These are phyloP conservation scores for Isabelozyma rhagii DNA, from an alignment of 805 yeast species.

Conservation along the genomic window DNA sequence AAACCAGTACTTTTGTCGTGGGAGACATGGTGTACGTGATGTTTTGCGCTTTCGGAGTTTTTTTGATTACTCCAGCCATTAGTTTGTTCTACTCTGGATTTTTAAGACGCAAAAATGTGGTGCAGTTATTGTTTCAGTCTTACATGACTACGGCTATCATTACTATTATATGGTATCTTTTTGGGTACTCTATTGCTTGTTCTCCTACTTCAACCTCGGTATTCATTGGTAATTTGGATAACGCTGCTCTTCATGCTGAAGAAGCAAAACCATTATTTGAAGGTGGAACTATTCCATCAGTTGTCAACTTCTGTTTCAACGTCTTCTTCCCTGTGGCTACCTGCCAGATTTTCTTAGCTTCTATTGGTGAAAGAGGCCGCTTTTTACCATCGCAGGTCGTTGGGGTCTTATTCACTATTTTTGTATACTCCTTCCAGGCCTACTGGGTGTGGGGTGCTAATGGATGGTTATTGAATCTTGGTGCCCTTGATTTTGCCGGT, in stretches of 20 bases:
- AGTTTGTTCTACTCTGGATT: slow-evolving; percentile 45
- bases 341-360: slow-evolving; percentile 45
- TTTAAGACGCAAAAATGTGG: slow-evolving; percentile 38
- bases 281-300: slow-evolving; percentile 49
- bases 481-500: slow-evolving; percentile 48
- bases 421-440: slow-evolving; percentile 45
- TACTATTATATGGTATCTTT: slow-evolving; percentile 42
- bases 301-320: slow-evolving; percentile 42
- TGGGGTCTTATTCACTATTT: slow-evolving; percentile 38
- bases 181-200: slow-evolving; percentile 44
- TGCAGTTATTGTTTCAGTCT: slow-evolving; percentile 43
- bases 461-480: slow-evolving; percentile 43
- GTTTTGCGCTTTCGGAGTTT: slow-evolving; percentile 47
- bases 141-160: slow-evolving; percentile 39
- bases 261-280: slow-evolving; percentile 38
- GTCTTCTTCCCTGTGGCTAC: slow-evolving; percentile 48
- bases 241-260: slow-evolving; percentile 38
- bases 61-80: slow-evolving; percentile 45
- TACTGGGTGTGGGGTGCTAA: slow-evolving; percentile 46
- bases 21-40: slow-evolving; percentile 51
- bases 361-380: slow-evolving; percentile 42
- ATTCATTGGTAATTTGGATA: slow-evolving; percentile 32
- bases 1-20: slow-evolving; percentile 33
- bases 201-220: slow-evolving; percentile 28
- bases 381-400: slow-evolving; percentile 39